phyloP scores from a whole-genome alignment of 2,329 filamentous ascomycete species.

The Calonectria hongkongensis region DNA sequence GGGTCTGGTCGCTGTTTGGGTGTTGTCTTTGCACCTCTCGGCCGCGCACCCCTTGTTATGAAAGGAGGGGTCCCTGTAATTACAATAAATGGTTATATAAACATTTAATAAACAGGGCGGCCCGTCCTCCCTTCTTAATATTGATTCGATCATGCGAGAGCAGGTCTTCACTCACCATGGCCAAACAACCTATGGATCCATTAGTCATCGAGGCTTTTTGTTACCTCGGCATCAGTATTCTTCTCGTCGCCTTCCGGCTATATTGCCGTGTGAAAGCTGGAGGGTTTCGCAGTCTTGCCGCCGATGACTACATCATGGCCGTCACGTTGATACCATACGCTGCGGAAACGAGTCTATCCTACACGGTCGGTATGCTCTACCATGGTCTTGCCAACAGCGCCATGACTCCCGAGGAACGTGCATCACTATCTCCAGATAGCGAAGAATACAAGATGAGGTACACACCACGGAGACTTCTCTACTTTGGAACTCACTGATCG shows the following conservation, averaged over 20 bases:
- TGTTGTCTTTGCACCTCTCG: not conserved
- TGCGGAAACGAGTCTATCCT: constrained; percentile 22
- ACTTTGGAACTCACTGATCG: not conserved
- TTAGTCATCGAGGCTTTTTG: constrained; percentile 28
- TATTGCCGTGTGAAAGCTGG: constrained; percentile 17
- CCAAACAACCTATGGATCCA: not conserved
- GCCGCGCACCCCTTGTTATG: not conserved
- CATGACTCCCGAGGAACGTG: constrained; percentile 30
- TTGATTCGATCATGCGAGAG: not conserved
- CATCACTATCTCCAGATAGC: constrained; percentile 15
- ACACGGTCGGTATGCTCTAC: constrained; percentile 10
- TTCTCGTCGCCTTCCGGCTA: constrained; percentile 23
- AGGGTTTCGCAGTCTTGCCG: not conserved
- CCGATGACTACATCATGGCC: constrained; percentile 35
- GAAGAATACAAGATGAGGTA: constrained; percentile 32
- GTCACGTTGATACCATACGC: not conserved
- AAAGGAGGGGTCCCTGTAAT: no score
- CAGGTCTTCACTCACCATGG: not conserved
- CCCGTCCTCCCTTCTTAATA: not conserved
- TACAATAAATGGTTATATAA: not conserved
- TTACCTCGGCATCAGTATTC: constrained; percentile 20
- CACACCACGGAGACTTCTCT: not conserved
- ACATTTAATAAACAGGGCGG: not conserved
- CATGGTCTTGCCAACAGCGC: constrained; percentile 26
- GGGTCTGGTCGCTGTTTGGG: not conserved